phyloP scores from a whole-genome alignment of 2,329 filamentous ascomycete species.

The Emergomyces orientalis region DNA sequence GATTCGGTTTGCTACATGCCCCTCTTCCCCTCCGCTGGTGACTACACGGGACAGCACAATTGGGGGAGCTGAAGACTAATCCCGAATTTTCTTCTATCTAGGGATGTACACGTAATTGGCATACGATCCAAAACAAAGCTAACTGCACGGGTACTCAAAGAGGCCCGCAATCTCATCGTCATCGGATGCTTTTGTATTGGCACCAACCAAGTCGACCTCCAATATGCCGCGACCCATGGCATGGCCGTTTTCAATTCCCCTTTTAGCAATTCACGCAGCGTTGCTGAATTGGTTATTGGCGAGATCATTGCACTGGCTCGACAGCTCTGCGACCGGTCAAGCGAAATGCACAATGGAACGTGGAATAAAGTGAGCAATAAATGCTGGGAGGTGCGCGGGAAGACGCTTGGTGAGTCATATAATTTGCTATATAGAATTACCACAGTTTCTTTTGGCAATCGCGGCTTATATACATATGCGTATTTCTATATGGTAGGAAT shows the following conservation, averaged over 20 bases:
- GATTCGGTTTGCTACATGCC: constrained; percentile 57
- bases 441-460: background rate
- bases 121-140: constrained; percentile 98
- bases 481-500: constrained; percentile 49
- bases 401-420: constrained; percentile 64
- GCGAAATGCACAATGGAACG: constrained; percentile 83
- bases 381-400: constrained; percentile 97
- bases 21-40: background rate
- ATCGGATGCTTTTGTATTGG: constrained; percentile 99
- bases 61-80: background rate
- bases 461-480: background rate
- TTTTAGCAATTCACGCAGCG: constrained; percentile 94
- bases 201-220: constrained; percentile 52
- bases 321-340: constrained; percentile 85
- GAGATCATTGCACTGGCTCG: constrained; percentile 89
- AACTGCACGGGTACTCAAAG: constrained; percentile 69
- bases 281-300: constrained; percentile 88
- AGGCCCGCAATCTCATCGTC: constrained; percentile 90
- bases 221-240: constrained; percentile 43
- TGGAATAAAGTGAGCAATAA: constrained; percentile 98
- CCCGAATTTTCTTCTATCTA: constrained; percentile 27
- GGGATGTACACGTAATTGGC: constrained; percentile 92
- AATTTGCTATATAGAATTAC: background rate
- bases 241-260: constrained; percentile 99
- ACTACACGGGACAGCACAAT: background rate